These are phyloP conservation scores for Apophysomyces variabilis DNA, from an alignment of 371 early-diverging fungal genomes.

Conservation along the genomic window DNA sequence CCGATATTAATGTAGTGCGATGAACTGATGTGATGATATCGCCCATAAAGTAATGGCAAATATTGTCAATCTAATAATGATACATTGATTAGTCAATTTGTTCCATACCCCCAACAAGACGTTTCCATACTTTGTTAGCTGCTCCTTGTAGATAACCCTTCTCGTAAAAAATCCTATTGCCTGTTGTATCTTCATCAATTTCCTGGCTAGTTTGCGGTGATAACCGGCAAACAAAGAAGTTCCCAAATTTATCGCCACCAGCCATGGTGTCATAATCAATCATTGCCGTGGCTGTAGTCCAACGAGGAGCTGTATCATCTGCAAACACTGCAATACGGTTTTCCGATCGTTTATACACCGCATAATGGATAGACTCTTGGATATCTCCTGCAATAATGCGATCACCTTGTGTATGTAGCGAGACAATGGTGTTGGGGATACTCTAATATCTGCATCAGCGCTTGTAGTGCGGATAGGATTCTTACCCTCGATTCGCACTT, in stretches of 20 bases:
- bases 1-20: slow-evolving; percentile 78
- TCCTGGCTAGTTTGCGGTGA: slow-evolving; percentile 68
- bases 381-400: slow-evolving; percentile 87
- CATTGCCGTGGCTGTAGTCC: slow-evolving; percentile 79
- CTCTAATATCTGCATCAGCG: slow-evolving; percentile 24
- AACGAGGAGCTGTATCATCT: slow-evolving; percentile 93
- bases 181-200: slow-evolving; percentile 89
- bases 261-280: slow-evolving; percentile 94
- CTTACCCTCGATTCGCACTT: slow-evolving; percentile 84
- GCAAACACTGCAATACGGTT: slow-evolving; percentile 89
- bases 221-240: slow-evolving; percentile 81
- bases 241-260: slow-evolving; percentile 97
- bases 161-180: slow-evolving; percentile 78
- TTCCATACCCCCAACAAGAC: neutral
- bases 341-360: slow-evolving; percentile 71
- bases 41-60: slow-evolving; percentile 84
- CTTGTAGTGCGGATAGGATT: neutral
- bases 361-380: slow-evolving; percentile 88
- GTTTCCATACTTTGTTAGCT: slow-evolving; percentile 73
- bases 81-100: neutral
- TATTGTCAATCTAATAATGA: slow-evolving; percentile 49
- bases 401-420: slow-evolving; percentile 82
- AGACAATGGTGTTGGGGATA: slow-evolving; percentile 78
- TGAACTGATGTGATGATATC: slow-evolving; percentile 85
- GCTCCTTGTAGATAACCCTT: slow-evolving; percentile 85